Base-by-base conservation (phyloP, 2,329 filamentous ascomycete genomes). In the Colletotrichum tabaci region DNA sequence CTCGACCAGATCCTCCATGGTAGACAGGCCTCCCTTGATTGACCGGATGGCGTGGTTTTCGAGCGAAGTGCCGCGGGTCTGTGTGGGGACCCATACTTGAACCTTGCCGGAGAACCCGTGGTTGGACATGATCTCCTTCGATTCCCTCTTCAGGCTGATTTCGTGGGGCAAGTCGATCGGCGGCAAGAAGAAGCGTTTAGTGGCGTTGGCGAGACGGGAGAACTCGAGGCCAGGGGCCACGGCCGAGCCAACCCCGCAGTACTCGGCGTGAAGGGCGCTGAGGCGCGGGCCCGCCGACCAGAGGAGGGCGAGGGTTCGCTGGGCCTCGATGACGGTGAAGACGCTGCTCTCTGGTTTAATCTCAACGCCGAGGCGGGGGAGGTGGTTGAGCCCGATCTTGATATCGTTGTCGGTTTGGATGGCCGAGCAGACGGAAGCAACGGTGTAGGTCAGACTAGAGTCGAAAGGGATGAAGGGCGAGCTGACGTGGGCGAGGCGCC, bases 171-270 rank as follows among this genome's bases (percentile, higher is more conserved):
- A 18, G 13, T 50, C 15, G 1, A 35, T 30, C 2, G 35, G 35
- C 35, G 35, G 35, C 35, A 38, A 2, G 35, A 9, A 10, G 35
- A 3, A 38, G 35, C 9, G 35, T 9, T 9, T 8, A 9, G 0
- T 9, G 8, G 30, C 1, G 21, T 44, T 55, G 53, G 71, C 67
- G 1, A 26, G 42, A 0, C 47, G 40, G 4, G 67, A 46, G 21
- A 66, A 71, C 18, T 61, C 42, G 2, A 73, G 58, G 5, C 71
- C 71, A 2, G 58, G 67, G 16, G 67, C 58, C 23, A 26, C 23
- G 12, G 38, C 10, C 6, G 67, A 71, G 15, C 42, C 53, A 4
- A 58, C 40, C 0, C 61, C 67, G 8, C 58, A 64, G 44, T 64
- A 60, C 10, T 40, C 42, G 10, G 67, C 42, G 18, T 73, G 67